Percentiles rank a stretch among this genome's conserved stretches.
phyloP scores from a whole-genome alignment of 2,329 filamentous ascomycete genomes.

The Aspergillus fructus region DNA sequence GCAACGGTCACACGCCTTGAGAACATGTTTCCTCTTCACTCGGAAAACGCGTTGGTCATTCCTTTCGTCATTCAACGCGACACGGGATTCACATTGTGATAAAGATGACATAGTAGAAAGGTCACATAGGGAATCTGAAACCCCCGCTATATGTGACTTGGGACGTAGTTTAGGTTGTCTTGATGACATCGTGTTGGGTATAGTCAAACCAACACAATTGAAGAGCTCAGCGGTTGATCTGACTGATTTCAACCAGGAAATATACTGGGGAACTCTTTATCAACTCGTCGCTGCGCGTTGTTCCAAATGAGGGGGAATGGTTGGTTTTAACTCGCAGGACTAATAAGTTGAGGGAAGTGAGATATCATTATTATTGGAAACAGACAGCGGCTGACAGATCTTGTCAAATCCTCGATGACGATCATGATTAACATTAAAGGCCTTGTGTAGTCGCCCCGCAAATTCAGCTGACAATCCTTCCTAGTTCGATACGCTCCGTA shows the following conservation, averaged over 20 bases:
- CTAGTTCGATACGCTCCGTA: conserved; percentile 21
- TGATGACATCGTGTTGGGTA: conserved; percentile 37
- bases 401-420: conserved; percentile 19
- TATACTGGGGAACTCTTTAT: conserved; percentile 1
- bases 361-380: conserved; percentile 16
- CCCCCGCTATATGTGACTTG: conserved; percentile 37
- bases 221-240: neutral
- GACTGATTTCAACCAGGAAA: neutral
- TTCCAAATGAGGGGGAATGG: conserved; percentile 16
- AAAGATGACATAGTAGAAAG: conserved; percentile 32
- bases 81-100: conserved; percentile 30
- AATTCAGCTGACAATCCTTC: conserved; percentile 22
- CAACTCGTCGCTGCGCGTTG: conserved; percentile 11
- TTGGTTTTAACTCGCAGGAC: conserved; percentile 12
- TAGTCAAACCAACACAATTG: neutral
- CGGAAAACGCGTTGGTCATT: conserved; percentile 41
- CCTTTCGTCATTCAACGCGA: conserved; percentile 32
- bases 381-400: conserved; percentile 19
- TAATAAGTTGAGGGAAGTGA: conserved; percentile 7
- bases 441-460: conserved; percentile 26
- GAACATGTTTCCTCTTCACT: conserved; percentile 46
- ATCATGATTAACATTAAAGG: conserved; percentile 23
- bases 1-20: conserved; percentile 48
- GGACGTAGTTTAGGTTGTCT: conserved; percentile 40
- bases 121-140: conserved; percentile 35